Percentiles rank a stretch among this genome's conserved stretches.
Conservation (phyloP, 2,329 filamentous ascomycete genomes). For the Aspergillus novofumigatus region DNA sequence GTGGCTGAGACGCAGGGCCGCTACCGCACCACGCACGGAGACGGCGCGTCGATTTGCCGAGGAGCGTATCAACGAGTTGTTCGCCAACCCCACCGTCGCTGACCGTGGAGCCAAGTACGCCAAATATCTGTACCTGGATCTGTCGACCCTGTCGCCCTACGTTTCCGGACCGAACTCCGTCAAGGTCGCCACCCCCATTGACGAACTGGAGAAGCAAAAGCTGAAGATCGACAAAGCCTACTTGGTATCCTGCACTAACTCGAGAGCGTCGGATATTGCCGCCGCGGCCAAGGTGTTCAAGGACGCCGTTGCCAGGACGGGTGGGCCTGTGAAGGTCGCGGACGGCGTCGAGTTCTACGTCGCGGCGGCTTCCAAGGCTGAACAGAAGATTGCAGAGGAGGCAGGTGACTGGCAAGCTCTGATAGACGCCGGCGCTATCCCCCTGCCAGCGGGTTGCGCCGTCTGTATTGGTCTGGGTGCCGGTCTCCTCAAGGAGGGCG, state of each 20-base stretch:
- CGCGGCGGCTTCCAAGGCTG: slow-evolving; percentile 73
- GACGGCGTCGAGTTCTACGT: slow-evolving; percentile 81
- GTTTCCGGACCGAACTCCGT: slow-evolving; percentile 87
- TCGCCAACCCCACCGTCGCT: slow-evolving; percentile 62
- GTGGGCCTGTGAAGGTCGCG: slow-evolving; percentile 64
- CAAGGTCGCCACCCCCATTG: slow-evolving; percentile 75
- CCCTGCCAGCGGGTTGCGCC: slow-evolving; percentile 70
- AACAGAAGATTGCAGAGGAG: slow-evolving; percentile 74
- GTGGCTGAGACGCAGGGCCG: slow-evolving; percentile 77
- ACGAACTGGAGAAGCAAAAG: slow-evolving; percentile 65
- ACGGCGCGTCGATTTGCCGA: slow-evolving; percentile 64
- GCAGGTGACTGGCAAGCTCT: slow-evolving; percentile 81
- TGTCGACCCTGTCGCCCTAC: slow-evolving; percentile 78
- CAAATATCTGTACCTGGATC: slow-evolving; percentile 75
- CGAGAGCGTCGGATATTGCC: slow-evolving; percentile 72
- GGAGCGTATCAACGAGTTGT: slow-evolving; percentile 66
- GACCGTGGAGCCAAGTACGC: slow-evolving; percentile 77
- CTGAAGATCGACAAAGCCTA: slow-evolving; percentile 83
- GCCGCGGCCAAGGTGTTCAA: slow-evolving; percentile 82
- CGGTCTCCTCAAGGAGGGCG: slow-evolving; percentile 76
- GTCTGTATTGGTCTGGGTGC: slow-evolving; percentile 82
- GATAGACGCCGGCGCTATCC: slow-evolving; percentile 70
- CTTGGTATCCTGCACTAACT: slow-evolving; percentile 87
- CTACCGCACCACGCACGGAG: slow-evolving; percentile 49
- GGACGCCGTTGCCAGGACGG: slow-evolving; percentile 61